Conservation (phyloP, 192 early-diverging fungal genomes). For the Mortierella antarctica region DNA sequence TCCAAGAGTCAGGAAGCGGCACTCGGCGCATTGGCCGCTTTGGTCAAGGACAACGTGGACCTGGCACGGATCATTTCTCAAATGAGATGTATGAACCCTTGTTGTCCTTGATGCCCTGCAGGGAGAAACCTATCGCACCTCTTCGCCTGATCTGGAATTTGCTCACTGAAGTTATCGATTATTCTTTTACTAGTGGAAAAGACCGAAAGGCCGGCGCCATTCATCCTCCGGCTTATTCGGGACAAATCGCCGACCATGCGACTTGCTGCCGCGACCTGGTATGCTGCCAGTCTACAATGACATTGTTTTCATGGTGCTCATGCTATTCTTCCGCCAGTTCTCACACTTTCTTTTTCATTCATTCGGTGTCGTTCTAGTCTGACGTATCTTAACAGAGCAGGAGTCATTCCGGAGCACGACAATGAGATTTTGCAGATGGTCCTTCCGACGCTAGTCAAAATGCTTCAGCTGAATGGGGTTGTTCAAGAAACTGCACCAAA, state of each 20-base stretch:
- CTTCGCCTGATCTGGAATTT: not conserved
- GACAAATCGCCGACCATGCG: slow-evolving; percentile 75
- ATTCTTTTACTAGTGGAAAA: slow-evolving; percentile 50
- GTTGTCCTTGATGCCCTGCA: not conserved
- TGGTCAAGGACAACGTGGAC: slow-evolving; percentile 70
- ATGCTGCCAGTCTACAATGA: not conserved
- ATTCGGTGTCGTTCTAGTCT: slow-evolving; percentile 52
- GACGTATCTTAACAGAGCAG: slow-evolving; percentile 72
- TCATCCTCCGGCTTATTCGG: slow-evolving; percentile 72
- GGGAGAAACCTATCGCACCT: not conserved
- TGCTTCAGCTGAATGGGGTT: slow-evolving; percentile 65
- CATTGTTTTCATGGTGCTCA: no score
- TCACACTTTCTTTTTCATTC: no score
- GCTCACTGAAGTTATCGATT: not conserved
- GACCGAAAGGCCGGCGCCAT: slow-evolving; percentile 55
- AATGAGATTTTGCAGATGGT: slow-evolving; percentile 65
- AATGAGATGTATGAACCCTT: slow-evolving; percentile 53
- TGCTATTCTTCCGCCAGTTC: no score
- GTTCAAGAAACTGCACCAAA: slow-evolving; percentile 76
- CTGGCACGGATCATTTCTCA: slow-evolving; percentile 64
- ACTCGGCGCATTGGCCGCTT: slow-evolving; percentile 76
- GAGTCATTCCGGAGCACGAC: slow-evolving; percentile 64
- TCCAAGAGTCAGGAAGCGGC: slow-evolving; percentile 81
- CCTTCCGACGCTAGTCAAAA: slow-evolving; percentile 76
- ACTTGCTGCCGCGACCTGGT: slow-evolving; percentile 78